Base-by-base conservation (phyloP, 768 basidiomycete species). In the Boletus fagicola region DNA sequence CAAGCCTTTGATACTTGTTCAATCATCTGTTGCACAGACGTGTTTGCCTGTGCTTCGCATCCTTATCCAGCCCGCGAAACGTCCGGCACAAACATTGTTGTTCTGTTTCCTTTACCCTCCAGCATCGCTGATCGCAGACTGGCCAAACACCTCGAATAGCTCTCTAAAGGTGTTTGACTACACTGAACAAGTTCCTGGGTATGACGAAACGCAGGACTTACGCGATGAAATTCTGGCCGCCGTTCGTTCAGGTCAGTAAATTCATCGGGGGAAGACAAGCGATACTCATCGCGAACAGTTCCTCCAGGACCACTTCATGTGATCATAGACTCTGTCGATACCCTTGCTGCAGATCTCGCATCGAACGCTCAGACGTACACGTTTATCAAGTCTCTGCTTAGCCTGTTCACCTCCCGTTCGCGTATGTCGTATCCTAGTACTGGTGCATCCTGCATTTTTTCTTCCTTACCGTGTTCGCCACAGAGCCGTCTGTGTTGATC, bases 241-340 rank as follows among this genome's bases (percentile, higher is more conserved):
- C 30, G 70, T 84, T 18, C 72, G 77, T 63, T 74, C 75, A 67
- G 68, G 72, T 76, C 24, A 51, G 56, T 54, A 38, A 64, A 49
- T 38, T 42, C n/a, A 13, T 9, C 18, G 49, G 28, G 43, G 9
- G 0, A 18, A 49, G n/a, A 18, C 16, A 15, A 13, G 28, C 10
- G 31, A 38, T 38, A 39, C 61, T 65, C 50, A 63, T 51, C 52
- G 48, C 56, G 4, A 47, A 50, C 67, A 80, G 80, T 71, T 46
- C 63, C 77, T 31, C 40, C 75, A 31, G 77, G 78, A 31, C 76
- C 85, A n/a, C 56, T 89, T 30, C 80, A 78, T 59, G 80, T 91
- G 24, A 68, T 88, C 51, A 77, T 94, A 36, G 92, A 94, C 68
- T 89, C 89, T 20, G 71, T 85, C 18, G 86, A 91, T 62, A 86